Evolutionary conservation across 768 basidiomycete genomes (phyloP).

Genomic region (Podaxis sp.): DNA sequence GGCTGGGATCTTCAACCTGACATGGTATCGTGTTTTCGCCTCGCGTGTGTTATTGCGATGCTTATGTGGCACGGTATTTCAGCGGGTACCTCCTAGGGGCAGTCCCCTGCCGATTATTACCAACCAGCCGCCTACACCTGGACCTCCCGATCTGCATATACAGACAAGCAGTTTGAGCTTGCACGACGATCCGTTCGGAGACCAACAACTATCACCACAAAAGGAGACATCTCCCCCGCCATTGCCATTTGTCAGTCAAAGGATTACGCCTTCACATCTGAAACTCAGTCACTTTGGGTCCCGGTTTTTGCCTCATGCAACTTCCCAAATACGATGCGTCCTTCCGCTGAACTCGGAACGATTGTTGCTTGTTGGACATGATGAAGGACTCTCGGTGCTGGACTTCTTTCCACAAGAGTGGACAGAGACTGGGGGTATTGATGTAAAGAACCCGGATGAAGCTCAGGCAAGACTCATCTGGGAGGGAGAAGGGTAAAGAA

Average conservation of each 20-base stretch:
- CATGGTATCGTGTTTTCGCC: neutral
- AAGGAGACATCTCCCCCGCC: slow-evolving; percentile 32
- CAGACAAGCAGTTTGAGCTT: slow-evolving; percentile 41
- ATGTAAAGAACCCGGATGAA: slow-evolving; percentile 65
- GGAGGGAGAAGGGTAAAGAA: slow-evolving; percentile 71
- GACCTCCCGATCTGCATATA: slow-evolving; percentile 34
- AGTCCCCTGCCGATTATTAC: slow-evolving; percentile 16
- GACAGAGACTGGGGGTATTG: slow-evolving; percentile 46
- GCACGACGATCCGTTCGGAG: slow-evolving; percentile 24
- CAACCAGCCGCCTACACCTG: slow-evolving; percentile 21
- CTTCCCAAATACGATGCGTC: slow-evolving; percentile 69
- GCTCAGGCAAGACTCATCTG: slow-evolving; percentile 68
- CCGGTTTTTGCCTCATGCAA: slow-evolving; percentile 80
- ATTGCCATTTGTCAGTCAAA: slow-evolving; percentile 47
- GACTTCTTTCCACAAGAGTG: slow-evolving; percentile 81
- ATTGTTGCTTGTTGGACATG: slow-evolving; percentile 75
- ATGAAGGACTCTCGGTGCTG: slow-evolving; percentile 76
- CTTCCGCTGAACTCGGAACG: slow-evolving; percentile 66
- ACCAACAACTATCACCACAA: slow-evolving; percentile 22
- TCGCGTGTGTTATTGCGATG: neutral
- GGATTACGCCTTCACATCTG: slow-evolving; percentile 59
- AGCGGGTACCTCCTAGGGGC: neutral
- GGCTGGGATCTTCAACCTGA: slow-evolving; percentile 63
- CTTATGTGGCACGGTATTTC: neutral
- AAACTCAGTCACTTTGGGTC: slow-evolving; percentile 80